Evolutionary conservation across 495 filamentous ascomycete genomes (phyloP).

Genomic region (Cryomyces minteri): DNA sequence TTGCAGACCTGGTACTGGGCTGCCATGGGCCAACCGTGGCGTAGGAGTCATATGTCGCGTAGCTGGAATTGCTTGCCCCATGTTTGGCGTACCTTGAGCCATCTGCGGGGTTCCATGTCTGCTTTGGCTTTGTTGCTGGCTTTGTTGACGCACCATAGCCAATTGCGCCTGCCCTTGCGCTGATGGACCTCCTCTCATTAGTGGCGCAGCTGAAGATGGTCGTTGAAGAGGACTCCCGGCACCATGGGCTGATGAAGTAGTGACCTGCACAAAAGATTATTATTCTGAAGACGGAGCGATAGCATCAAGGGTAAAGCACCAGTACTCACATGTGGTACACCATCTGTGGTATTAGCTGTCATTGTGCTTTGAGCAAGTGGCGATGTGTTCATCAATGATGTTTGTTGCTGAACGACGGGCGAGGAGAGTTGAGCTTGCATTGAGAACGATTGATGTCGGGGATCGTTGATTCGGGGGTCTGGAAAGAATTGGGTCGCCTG

Average conservation of each 20-base stretch:
- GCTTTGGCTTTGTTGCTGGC: conserved; percentile 50
- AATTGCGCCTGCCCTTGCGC: conserved; percentile 30
- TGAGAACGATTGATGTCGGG: conserved; percentile 7
- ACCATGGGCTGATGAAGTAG: conserved; percentile 54
- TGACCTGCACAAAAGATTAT: conserved; percentile 22
- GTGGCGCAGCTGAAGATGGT: conserved; percentile 26
- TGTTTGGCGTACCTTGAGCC: conserved; percentile 58
- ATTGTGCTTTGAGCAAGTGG: conserved; percentile 45
- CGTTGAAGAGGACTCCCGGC: conserved; percentile 62
- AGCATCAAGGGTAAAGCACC: too few relatives aligned
- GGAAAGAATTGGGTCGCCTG: conserved; percentile 26
- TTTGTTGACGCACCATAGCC: conserved; percentile 58
- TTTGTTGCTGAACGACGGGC: conserved; percentile 60
- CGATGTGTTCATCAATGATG: conserved; percentile 60
- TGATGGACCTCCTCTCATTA: conserved; percentile 37
- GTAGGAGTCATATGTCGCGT: conserved; percentile 37
- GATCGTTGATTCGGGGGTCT: conserved; percentile 1
- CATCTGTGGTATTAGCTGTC: conserved; percentile 22
- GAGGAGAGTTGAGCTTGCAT: conserved; percentile 59
- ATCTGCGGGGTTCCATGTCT: conserved; percentile 67
- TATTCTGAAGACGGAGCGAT: too few relatives aligned
- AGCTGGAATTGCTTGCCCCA: conserved; percentile 23
- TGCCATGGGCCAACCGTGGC: conserved; percentile 17
- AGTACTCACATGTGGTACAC: conserved; percentile 37
- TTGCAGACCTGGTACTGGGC: conserved; percentile 37